Evolutionary conservation across 148 eudicot species (phyloP), one percentile per base, ranked within the genome.

Genomic region (Dianthus caryophyllus): DNA sequence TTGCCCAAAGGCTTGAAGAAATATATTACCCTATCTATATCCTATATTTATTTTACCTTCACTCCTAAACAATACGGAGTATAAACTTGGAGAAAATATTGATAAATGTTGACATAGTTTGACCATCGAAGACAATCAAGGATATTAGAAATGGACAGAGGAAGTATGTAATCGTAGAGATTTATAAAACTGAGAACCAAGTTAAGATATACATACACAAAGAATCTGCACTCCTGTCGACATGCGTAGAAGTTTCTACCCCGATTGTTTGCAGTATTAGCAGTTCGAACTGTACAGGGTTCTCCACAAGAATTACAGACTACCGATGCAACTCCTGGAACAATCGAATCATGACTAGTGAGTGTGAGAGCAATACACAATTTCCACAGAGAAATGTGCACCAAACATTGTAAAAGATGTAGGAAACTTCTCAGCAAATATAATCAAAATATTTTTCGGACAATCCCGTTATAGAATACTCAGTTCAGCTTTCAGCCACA

Each of bases 241-340:
- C 99, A 94, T 47, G 90, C 76, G 70, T 79, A 94, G 68, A 94
- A 94, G 73, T 78, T 90, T 68, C 93, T 85, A 73, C 99, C 99
- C 79, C 93, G 79, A 61, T 94, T 94, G 66, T 61, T 80, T 66
- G 78, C 88, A 31, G 99, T 90, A 75, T 94, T 90, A 22, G 99
- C 99, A 62, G 91, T 88, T 33, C 89, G 86, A 67, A 83, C 41
- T 49, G 39, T 31, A 51, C 96, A 83, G 68, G 88, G 75, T 47
- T 72, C 73, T 53, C 96, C 90, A 76, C 99, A 94, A n/a, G 93
- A 73, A 51, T 39, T 75, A 71, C 99, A 94, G 70, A 82, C 66
- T 47, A 90, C 73, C 26, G 89, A 68, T 64, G 87, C 54, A 64
- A 74, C 85, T 69, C 87, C 97, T 91, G 84, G 69, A 78, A 49